These are phyloP conservation scores for Penicillium sp. DNA, from an alignment of 2,329 filamentous ascomycete species.

Conservation along the genomic window DNA sequence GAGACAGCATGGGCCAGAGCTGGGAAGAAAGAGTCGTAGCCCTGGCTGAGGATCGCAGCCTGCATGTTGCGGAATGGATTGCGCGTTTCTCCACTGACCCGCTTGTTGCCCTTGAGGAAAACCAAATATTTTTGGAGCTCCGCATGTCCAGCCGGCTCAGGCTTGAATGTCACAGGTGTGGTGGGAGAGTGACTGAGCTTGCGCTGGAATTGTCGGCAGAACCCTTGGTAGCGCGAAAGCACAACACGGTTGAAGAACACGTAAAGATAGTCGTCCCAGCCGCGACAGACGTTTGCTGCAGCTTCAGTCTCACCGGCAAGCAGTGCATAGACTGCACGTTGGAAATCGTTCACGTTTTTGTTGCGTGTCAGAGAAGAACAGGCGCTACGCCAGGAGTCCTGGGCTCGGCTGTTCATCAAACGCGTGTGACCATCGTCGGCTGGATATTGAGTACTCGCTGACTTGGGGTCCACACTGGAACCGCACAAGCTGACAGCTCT, in stretches of 20 bases:
- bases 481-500: conserved; percentile 80
- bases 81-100: conserved; percentile 40
- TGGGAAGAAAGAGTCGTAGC: conserved; percentile 45
- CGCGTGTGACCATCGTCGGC: conserved; percentile 41
- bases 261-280: conserved; percentile 86
- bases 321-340: conserved; percentile 86
- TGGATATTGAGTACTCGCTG: conserved; percentile 31
- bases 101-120: conserved; percentile 37
- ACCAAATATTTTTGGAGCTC: conserved; percentile 42
- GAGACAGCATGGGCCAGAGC: conserved; percentile 44
- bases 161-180: conserved; percentile 55
- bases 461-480: conserved; percentile 35
- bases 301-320: conserved; percentile 81
- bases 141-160: conserved; percentile 53
- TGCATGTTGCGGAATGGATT: conserved; percentile 49
- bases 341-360: conserved; percentile 71
- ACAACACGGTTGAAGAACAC: conserved; percentile 85
- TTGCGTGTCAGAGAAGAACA: conserved; percentile 56
- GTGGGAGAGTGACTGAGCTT: conserved; percentile 56
- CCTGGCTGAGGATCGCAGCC: conserved; percentile 44
- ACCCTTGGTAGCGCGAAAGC: conserved; percentile 75
- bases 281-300: conserved; percentile 73
- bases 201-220: conserved; percentile 49
- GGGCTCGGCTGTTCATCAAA: conserved; percentile 44
- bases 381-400: conserved; percentile 41